Evolutionary conservation across 495 filamentous ascomycete species (phyloP), one percentile per base, ranked within the genome.

Genomic region (Tuber melanosporum): DNA sequence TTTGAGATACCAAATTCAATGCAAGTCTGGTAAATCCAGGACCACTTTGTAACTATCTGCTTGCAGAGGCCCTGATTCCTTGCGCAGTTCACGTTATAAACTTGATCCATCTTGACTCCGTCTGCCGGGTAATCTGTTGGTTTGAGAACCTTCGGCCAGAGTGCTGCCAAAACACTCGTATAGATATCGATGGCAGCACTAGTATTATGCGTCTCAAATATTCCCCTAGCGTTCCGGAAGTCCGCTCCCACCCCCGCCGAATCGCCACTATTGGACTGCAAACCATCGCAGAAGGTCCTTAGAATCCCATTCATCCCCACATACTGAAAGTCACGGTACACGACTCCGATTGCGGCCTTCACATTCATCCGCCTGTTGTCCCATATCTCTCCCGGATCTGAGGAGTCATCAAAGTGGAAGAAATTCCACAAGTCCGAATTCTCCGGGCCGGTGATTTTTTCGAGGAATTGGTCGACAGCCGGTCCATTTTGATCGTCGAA

Each of bases 291-390:
- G 71, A 80, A 80, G 1, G 4, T 6, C 26, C 45, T 72, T 3
- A 80, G 36, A 32, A 47, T 43, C 3, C 78, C 77, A 15, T 14
- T 78, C 78, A 80, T 76, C 5, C 78, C 78, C 15, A 80, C 42
- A 39, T 80, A 80, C 78, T 80, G 78, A 22, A 80, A 80, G 47
- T 80, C 78, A n/a, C 76, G 77, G 22, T 71, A 72, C 32, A 76
- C 47, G 9, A 71, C 8, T 14, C 57, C 42, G 12, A 80, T 49
- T 3, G 78, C 78, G 12, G 73, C 73, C 0, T 72, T 46, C 10
- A 80, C 3, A 20, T 80, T 80, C 15, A 41, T 66, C 57, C n/a
- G 47, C 42, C 78, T 73, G 17, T 80, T 79, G 7, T 66, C 32
- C 78, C 78, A 80, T 44, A 15, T 44, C 19, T 74, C 22, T 22